Conservation (phyloP, 805 yeast species). For the Ogataea angusta region DNA sequence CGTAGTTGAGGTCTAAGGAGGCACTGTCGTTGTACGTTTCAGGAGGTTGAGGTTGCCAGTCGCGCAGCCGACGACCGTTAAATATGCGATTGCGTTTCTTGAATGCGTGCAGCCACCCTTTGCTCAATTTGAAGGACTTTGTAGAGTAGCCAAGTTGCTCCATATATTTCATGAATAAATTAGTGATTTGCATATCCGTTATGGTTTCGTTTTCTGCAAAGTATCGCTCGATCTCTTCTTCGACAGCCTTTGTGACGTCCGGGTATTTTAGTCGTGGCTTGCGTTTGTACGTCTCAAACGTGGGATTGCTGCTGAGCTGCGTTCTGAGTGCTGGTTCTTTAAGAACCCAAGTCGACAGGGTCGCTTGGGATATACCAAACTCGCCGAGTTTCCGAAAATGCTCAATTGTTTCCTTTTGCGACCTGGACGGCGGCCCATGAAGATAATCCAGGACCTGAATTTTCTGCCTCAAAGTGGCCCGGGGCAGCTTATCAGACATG, state of each 20-base stretch:
- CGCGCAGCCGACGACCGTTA: slow-evolving; percentile 13
- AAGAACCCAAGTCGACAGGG: slow-evolving; percentile 34
- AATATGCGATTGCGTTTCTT: slow-evolving; percentile 29
- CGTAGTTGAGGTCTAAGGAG: slow-evolving; percentile 12
- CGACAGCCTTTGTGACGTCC: slow-evolving; percentile 32
- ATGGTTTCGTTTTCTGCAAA: slow-evolving; percentile 17
- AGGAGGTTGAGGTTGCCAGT: not conserved
- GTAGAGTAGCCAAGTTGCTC: slow-evolving; percentile 23
- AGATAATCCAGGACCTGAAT: slow-evolving; percentile 33
- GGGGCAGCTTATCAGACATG: slow-evolving; percentile 21
- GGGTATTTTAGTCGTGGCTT: slow-evolving; percentile 35
- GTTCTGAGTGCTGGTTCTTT: slow-evolving; percentile 27
- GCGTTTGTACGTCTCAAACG: slow-evolving; percentile 27
- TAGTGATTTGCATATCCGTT: slow-evolving; percentile 29
- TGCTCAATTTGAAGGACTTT: slow-evolving; percentile 26
- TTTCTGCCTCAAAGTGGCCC: slow-evolving; percentile 33
- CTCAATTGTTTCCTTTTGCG: slow-evolving; percentile 28
- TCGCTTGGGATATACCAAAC: slow-evolving; percentile 35
- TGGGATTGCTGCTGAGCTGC: slow-evolving; percentile 25
- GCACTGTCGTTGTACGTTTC: not conserved
- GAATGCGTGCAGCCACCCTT: slow-evolving; percentile 36
- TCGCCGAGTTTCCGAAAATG: slow-evolving; percentile 22
- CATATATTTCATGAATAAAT: slow-evolving; percentile 16
- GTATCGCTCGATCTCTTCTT: slow-evolving; percentile 21
- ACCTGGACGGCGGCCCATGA: slow-evolving; percentile 29